Base-by-base conservation (phyloP, 2,329 filamentous ascomycete species). In the Niveomyces coronatus region DNA sequence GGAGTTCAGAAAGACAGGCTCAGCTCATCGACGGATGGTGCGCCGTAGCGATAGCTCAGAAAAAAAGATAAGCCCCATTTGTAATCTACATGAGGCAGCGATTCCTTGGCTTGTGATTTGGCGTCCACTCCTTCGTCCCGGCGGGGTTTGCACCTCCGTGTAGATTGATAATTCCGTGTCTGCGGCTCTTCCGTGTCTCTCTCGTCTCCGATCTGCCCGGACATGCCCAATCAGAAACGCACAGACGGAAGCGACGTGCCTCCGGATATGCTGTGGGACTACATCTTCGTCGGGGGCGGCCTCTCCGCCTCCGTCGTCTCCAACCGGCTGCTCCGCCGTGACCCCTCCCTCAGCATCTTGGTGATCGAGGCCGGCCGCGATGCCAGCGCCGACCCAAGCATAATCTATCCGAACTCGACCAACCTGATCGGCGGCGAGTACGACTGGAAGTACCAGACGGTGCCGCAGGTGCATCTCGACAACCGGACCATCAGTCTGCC, bases 211-310 rank as follows among this genome's bases (percentile, higher is more conserved):
- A n/a, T n/a, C n/a, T n/a, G n/a, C n/a, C 18, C n/a, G 15, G 9
- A 22, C 20, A 34, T 34, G 31, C 10, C n/a, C 4, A 14, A 2
- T n/a, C 23, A 22, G 11, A 8, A 29, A n/a, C n/a, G n/a, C n/a
- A n/a, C n/a, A 15, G 10, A 20, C 11, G 17, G 9, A 24, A 28
- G n/a, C 5, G 16, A 3, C n/a, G 27, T n/a, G 11, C n/a, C 19
- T 4, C 18, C 10, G 11, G 13, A 20, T 16, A 37, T 41, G 39
- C 40, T 41, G 26, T 51, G 48, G 47, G 58, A 64, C 32, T 57
- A 54, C 39, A 58, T 65, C 5, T 47, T 65, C 15, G 51, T 62
- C 4, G 61, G 60, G 4, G 60, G 56, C 5, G 61, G 60, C 14
- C 50, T 61, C 2, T 49, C 53, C 2, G 60, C 60, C 14, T 54